Conservation (phyloP, 257 asterid species). For the Galeopsis tetrahit region DNA sequence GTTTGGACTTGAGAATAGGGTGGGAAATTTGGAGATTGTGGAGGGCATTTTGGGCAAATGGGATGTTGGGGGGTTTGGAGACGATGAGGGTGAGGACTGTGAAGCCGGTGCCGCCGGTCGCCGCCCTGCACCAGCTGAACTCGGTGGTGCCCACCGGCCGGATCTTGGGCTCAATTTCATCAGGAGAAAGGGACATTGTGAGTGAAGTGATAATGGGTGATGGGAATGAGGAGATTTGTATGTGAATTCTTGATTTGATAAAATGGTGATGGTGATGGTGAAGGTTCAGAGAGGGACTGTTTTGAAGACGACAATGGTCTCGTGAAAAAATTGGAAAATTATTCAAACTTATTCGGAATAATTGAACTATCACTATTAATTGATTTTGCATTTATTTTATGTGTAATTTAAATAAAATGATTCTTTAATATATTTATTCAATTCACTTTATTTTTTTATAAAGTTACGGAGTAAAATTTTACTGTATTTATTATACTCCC, state of each 20-base stretch:
- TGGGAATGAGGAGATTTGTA: neutral
- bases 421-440: no score
- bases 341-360: no score
- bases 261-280: slow-evolving; percentile 14
- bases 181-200: slow-evolving; percentile 36
- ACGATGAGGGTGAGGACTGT: slow-evolving; percentile 75
- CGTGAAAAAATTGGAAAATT: no score
- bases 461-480: no score
- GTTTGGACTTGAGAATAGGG: slow-evolving; percentile 82
- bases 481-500: no score
- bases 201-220: neutral
- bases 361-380: no score
- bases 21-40: slow-evolving; percentile 62
- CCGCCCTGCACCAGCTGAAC: slow-evolving; percentile 94
- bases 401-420: no score
- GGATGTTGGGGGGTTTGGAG: slow-evolving; percentile 51
- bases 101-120: slow-evolving; percentile 86
- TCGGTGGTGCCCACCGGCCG: slow-evolving; percentile 78
- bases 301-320: slow-evolving; percentile 3
- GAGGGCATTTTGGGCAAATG: slow-evolving; percentile 59
- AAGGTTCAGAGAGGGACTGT: neutral
- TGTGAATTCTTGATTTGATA: neutral
- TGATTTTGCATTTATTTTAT: no score
- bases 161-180: slow-evolving; percentile 34
- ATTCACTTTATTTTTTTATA: no score